phyloP scores from a whole-genome alignment of 305 asterid genomes.

The Ajuga reptans region DNA sequence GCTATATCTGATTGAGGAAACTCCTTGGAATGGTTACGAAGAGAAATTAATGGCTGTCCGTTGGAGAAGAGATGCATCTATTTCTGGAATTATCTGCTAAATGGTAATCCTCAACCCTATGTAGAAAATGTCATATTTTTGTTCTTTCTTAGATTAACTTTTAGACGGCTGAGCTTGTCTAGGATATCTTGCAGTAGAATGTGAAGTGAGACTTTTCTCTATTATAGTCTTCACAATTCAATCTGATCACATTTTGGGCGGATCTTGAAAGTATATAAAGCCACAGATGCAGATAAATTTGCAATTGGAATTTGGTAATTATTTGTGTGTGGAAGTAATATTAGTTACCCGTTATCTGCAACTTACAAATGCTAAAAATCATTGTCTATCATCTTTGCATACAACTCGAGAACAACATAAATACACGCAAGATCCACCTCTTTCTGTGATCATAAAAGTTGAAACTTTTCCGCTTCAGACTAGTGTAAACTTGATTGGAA shows the following conservation, averaged over 20 bases:
- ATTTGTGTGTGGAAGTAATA: too few species aligned
- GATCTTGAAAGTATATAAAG: neutral
- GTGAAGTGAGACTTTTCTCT: neutral
- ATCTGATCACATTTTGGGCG: neutral
- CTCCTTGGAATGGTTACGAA: neutral
- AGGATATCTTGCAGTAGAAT: neutral
- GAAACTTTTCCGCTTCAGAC: neutral
- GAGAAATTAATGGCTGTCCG: neutral
- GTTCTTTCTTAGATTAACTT: neutral
- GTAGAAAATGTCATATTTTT: neutral
- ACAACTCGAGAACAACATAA: too few species aligned
- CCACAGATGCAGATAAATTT: neutral
- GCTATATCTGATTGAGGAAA: neutral
- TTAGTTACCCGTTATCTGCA: neutral
- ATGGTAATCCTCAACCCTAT: conserved; percentile 9
- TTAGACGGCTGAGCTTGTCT: neutral
- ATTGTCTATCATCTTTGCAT: too few species aligned
- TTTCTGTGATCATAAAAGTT: neutral
- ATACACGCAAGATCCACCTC: too few species aligned
- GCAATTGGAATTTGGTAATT: neutral
- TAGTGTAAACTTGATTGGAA: neutral
- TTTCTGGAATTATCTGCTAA: neutral
- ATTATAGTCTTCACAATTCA: neutral
- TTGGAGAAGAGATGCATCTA: neutral
- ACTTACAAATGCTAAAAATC: too few species aligned